Evolutionary conservation across 176 grass and related monocot genomes (phyloP).

Genomic region (Oryza brachyantha): DNA sequence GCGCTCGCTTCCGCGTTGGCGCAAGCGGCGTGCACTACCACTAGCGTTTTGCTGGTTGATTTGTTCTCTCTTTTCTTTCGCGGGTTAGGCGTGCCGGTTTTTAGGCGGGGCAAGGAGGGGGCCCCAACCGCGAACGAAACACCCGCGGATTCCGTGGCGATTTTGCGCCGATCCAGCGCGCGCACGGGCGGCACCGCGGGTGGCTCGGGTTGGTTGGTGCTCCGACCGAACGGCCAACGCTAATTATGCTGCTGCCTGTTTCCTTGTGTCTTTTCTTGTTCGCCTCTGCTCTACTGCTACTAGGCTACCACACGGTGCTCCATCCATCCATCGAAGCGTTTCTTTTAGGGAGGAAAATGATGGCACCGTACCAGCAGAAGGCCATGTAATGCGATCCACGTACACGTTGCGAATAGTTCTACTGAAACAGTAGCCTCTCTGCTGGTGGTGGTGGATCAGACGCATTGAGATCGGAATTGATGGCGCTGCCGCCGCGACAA

Average conservation of each 20-base stretch:
- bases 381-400: background rate
- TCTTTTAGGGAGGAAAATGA: background rate
- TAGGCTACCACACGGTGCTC: too few species aligned
- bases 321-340: background rate
- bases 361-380: background rate
- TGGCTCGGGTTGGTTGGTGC: background rate
- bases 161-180: background rate
- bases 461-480: conserved; percentile 17
- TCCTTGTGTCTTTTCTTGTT: background rate
- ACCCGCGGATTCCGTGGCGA: background rate
- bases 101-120: too few species aligned
- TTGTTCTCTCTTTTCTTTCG: too few species aligned
- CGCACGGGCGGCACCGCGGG: background rate
- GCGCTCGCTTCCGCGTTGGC: too few species aligned
- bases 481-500: conserved; percentile 4
- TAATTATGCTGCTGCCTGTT: background rate
- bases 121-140: too few species aligned
- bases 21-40: too few species aligned
- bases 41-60: too few species aligned
- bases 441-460: background rate
- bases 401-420: too few species aligned
- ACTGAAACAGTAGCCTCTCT: background rate
- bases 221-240: background rate
- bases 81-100: too few species aligned
- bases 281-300: background rate